These are phyloP conservation scores for Pestalotiopsis sp. DNA, from an alignment of 2,329 filamentous ascomycete genomes.

Conservation along the genomic window DNA sequence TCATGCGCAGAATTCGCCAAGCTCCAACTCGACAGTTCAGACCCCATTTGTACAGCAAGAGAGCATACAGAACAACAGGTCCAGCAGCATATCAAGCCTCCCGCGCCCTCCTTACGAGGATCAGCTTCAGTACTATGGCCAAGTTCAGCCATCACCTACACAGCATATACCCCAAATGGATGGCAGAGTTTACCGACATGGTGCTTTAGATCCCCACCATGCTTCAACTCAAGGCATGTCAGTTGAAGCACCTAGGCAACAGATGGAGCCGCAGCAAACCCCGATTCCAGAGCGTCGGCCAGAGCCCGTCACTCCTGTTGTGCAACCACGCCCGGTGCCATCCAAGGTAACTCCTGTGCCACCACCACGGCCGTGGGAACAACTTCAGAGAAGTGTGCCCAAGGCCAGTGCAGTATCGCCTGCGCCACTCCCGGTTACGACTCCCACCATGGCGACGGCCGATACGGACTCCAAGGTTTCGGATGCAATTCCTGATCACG, in stretches of 20 bases:
- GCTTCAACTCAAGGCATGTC: not conserved
- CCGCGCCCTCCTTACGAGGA: not conserved
- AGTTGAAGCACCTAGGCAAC: not conserved
- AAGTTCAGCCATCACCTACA: not conserved
- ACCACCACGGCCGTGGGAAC: slow-evolving; percentile 32
- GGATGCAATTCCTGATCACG: slow-evolving; percentile 17
- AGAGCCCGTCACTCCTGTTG: slow-evolving; percentile 9
- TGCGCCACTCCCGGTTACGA: not conserved
- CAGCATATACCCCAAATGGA: not conserved
- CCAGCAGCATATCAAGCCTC: not conserved
- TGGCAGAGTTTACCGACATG: not conserved
- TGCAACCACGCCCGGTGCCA: slow-evolving; percentile 15
- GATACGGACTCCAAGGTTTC: slow-evolving; percentile 2
- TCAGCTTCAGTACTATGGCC: not conserved
- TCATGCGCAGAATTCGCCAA: not conserved
- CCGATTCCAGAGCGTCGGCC: not conserved
- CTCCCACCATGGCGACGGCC: not conserved
- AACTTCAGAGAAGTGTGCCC: slow-evolving; percentile 23
- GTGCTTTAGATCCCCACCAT: not conserved
- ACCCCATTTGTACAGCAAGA: not conserved
- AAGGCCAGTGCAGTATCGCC: slow-evolving; percentile 5
- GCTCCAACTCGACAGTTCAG: not conserved
- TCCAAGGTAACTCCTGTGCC: slow-evolving; percentile 29
- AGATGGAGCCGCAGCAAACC: not conserved
- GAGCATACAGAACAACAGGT: not conserved